Percentiles rank a stretch among this genome's conserved stretches.
Conservation (phyloP, 345 rosid genomes). For the Eucalyptus regnans region DNA sequence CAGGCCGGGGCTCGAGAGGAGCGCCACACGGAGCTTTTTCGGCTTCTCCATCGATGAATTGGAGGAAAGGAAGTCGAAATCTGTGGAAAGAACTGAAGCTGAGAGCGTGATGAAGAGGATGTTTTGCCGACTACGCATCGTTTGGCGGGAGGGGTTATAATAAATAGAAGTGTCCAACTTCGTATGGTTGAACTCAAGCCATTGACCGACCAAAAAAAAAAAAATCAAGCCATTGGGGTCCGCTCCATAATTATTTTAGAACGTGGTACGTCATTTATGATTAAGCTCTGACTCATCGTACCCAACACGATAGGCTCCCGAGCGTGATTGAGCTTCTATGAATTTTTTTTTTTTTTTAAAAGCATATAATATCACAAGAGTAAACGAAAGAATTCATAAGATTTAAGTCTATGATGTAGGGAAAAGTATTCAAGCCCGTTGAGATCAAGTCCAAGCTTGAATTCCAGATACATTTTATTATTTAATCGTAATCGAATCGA, state of each 20-base stretch:
- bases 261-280: neutral
- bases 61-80: neutral
- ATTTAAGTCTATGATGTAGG: neutral
- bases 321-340: neutral
- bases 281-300: neutral
- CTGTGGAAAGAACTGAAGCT: neutral
- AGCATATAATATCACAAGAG: neutral
- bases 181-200: neutral
- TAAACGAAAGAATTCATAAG: neutral
- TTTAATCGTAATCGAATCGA: neutral
- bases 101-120: neutral
- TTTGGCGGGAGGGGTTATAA: neutral
- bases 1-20: conserved; percentile 46
- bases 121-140: neutral
- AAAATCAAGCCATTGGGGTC: neutral
- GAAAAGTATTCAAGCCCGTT: neutral
- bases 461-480: neutral
- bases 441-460: neutral
- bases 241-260: neutral
- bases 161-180: neutral
- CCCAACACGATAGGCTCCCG: neutral
- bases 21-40: conserved; percentile 17
- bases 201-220: too few relatives aligned
- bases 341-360: neutral
- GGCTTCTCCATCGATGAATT: neutral